Conservation (phyloP, 345 rosid genomes). For the Xanthoceras sorbifolium region DNA sequence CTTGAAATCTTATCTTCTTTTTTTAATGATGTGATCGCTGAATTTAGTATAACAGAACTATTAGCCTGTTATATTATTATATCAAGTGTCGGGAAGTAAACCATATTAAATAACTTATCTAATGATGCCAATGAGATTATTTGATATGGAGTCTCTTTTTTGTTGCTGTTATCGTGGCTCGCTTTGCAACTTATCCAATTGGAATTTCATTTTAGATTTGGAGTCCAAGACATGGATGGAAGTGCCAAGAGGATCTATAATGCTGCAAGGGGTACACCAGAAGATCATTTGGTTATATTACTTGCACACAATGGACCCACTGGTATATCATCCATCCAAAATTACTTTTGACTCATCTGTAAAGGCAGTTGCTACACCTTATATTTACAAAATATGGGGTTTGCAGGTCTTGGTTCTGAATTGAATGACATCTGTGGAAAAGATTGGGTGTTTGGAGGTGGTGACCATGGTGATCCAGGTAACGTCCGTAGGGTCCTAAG, state of each 20-base stretch:
- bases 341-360: slow-evolving; percentile 10
- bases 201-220: slow-evolving; percentile 52
- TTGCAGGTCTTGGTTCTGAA: slow-evolving; percentile 79
- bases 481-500: slow-evolving; percentile 8
- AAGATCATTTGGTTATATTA: slow-evolving; percentile 68
- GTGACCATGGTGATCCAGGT: slow-evolving; percentile 97
- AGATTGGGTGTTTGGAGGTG: slow-evolving; percentile 74
- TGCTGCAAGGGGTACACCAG: slow-evolving; percentile 63
- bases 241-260: slow-evolving; percentile 62
- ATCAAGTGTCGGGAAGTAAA: not conserved
- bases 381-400: not conserved
- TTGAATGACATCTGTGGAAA: slow-evolving; percentile 76
- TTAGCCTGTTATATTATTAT: not conserved
- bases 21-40: not conserved
- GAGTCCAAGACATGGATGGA: slow-evolving; percentile 66
- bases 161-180: not conserved
- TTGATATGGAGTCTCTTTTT: not conserved
- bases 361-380: slow-evolving; percentile 4
- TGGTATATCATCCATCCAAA: slow-evolving; percentile 43
- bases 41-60: not conserved
- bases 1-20: not conserved
- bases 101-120: not conserved
- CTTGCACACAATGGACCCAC: slow-evolving; percentile 93
- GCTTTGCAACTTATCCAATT: slow-evolving; percentile 7
- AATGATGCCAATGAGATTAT: slow-evolving; percentile 10